Evolutionary conservation across 805 yeast genomes (phyloP), one percentile per base, ranked within the genome.

Genomic region (Candida montana): DNA sequence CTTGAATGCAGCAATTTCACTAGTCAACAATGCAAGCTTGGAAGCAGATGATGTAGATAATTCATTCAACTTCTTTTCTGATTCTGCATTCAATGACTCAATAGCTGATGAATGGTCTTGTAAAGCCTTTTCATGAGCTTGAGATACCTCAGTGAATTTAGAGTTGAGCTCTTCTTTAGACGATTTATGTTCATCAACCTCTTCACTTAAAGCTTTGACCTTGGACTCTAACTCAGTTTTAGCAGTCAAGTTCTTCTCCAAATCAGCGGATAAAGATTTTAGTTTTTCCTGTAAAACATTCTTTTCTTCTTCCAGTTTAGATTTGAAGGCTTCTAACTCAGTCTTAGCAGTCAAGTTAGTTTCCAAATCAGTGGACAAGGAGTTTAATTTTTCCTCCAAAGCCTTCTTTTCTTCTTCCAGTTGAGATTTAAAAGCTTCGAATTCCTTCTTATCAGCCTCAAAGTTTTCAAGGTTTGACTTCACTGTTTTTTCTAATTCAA

Each of bases 1-100:
- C 16, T 31, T 40, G 29, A 44, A 27, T 3, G 31, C n/a, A 16
- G 32, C 35, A 16, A 43, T 36, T 31, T 43, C 46, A 5, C 13
- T 19, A 6, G 40, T 7, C 7, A 39, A 30, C 5, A 20, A 33
- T 19, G 34, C 27, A 18, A 39, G 27, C 15, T 39, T 39, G 3
- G 28, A 16, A 10, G 36, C 26, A 7, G 41, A 42, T 15, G 33
- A 26, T 33, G 33, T 31, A 8, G 40, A 33, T 24, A 41, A 7
- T 15, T 36, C 39, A 24, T 37, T 27, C 16, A 42, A 23, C n/a
- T 42, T 38, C 28, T 42, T 15, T 2, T 18, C 16, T 5, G 39
- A 39, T 28, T 42, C 37, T 11, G 35, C 17, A 23, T 19, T 39
- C 31, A 35, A 24, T 3, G 13, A 13, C 12, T 32, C 46, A 35